Evolutionary conservation across 2,329 filamentous ascomycete species (phyloP), one percentile per base, ranked within the genome.

Genomic region (Arachnomyces sp.): DNA sequence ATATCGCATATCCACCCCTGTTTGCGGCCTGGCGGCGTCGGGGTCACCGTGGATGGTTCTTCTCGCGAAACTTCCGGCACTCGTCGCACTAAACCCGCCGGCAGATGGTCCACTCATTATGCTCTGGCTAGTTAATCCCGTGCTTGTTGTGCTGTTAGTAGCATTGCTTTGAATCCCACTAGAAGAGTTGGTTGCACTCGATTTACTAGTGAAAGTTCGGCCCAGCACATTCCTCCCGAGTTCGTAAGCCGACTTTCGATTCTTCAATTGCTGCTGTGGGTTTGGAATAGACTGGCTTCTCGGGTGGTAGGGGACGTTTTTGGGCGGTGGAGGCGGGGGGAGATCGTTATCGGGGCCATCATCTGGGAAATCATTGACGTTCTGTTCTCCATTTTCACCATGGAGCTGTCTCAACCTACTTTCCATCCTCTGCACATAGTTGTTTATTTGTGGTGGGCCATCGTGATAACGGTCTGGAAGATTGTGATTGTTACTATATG

Each of bases 91-190:
- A 63, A 95, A 87, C 9, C 77, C 90, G 37, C 89, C 81, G 0
- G 92, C 92, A 39, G 92, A 96, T 38, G 78, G 74, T 2, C 90
- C 92, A 59, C 90, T 96, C 90, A 95, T 95, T 32, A 98, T 63
- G 54, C 86, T 96, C 52, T 82, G 79, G 51, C 82, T 80, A 12
- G 87, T 95, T 58, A 79, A 80, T 50, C 84, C 79, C 1, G 84
- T 89, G 48, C 81, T 85, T 31, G 74, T 77, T 48, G 77, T 83
- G 43, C 70, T 70, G 51, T 74, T 74, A 5, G 81, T 84, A 2
- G 72, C 71, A 18, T 70, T 78, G 50, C 82, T 89, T 48, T 81
- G 79, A 37, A 79, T 77, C 9, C 79, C 79, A 31, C 76, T 79
- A 1, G 86, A 92, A 3, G 82, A 82, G 49, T 79, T 87, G 2